Evolutionary conservation across 208 protist genomes (phyloP).

Genomic region (Trypanosoma scelopori): DNA sequence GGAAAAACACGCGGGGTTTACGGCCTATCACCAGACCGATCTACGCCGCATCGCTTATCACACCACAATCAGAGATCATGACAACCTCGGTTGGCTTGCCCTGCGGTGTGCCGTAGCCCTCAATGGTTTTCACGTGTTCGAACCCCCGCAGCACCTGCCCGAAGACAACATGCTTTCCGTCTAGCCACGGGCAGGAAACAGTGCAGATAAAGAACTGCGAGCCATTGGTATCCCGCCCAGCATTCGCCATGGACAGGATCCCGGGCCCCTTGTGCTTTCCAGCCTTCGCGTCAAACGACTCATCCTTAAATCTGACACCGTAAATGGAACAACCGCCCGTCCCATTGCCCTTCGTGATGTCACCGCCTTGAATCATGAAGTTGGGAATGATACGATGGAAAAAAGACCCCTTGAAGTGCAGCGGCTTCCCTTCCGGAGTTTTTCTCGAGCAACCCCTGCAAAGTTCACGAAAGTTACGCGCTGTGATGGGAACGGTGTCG

Average conservation of each 20-base stretch:
- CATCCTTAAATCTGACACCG: constrained; percentile 92
- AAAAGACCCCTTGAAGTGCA: constrained; percentile 90
- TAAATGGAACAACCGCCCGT: constrained; percentile 95
- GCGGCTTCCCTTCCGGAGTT: constrained; percentile 80
- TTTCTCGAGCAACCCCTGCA: constrained; percentile 54
- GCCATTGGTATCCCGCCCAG: constrained; percentile 91
- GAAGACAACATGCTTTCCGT: constrained; percentile 96
- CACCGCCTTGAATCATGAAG: constrained; percentile 96
- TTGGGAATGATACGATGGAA: constrained; percentile 95
- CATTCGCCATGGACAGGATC: constrained; percentile 93
- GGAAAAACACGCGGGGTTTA: no score
- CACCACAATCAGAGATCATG: constrained; percentile 72
- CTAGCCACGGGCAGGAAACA: constrained; percentile 81
- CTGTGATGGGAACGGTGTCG: constrained; percentile 93
- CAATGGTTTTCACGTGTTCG: constrained; percentile 77
- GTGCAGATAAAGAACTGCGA: constrained; percentile 94
- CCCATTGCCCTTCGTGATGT: constrained; percentile 94
- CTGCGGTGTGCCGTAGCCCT: constrained; percentile 66
- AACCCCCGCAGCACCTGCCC: constrained; percentile 88
- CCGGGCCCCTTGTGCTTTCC: constrained; percentile 77
- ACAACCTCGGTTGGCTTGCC: constrained; percentile 63
- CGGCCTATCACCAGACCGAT: background rate
- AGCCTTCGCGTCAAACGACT: constrained; percentile 94
- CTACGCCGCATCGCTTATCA: constrained; percentile 48
- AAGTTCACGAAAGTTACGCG: constrained; percentile 86